Percentiles rank a stretch among this genome's conserved stretches.
phyloP scores from a whole-genome alignment of 169 alveolate genomes.

The Cryptosporidium ubiquitum region DNA sequence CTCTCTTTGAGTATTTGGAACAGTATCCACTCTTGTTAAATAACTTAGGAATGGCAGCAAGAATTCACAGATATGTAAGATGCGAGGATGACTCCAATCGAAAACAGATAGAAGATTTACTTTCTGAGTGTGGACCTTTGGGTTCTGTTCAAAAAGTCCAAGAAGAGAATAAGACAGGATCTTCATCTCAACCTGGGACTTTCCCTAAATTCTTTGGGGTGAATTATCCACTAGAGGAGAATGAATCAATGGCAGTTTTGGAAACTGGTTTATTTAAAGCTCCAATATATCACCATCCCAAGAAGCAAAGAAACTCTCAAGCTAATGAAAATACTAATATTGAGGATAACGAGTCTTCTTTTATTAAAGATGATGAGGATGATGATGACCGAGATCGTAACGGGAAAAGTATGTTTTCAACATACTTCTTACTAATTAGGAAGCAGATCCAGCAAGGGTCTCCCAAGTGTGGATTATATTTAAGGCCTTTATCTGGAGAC shows the following conservation, averaged over 20 bases:
- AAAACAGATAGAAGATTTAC: slow-evolving; percentile 27
- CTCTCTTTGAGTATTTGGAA: slow-evolving; percentile 85
- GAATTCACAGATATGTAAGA: slow-evolving; percentile 81
- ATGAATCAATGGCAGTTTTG: slow-evolving; percentile 78
- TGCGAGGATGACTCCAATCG: slow-evolving; percentile 53
- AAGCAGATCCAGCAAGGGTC: slow-evolving; percentile 24
- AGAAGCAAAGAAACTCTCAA: slow-evolving; percentile 63
- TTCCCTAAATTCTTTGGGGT: slow-evolving; percentile 58
- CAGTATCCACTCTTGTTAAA: slow-evolving; percentile 84
- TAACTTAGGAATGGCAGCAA: slow-evolving; percentile 87
- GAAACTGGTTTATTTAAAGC: slow-evolving; percentile 81
- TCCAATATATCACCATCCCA: slow-evolving; percentile 80
- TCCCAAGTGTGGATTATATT: slow-evolving; percentile 23
- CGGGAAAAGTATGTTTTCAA: slow-evolving; percentile 50
- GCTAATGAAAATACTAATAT: neutral
- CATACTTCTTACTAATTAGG: slow-evolving; percentile 34
- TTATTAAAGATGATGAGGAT: slow-evolving; percentile 36
- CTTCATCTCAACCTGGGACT: neutral
- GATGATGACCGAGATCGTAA: slow-evolving; percentile 74
- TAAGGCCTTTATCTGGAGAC: slow-evolving; percentile 53
- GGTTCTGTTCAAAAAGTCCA: slow-evolving; percentile 26
- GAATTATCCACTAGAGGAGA: slow-evolving; percentile 53
- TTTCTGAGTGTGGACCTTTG: slow-evolving; percentile 38
- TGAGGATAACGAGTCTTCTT: slow-evolving; percentile 35
- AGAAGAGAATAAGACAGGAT: slow-evolving; percentile 74